Base-by-base conservation (phyloP, 2,329 filamentous ascomycete species). In the Alternaria arborescens region DNA sequence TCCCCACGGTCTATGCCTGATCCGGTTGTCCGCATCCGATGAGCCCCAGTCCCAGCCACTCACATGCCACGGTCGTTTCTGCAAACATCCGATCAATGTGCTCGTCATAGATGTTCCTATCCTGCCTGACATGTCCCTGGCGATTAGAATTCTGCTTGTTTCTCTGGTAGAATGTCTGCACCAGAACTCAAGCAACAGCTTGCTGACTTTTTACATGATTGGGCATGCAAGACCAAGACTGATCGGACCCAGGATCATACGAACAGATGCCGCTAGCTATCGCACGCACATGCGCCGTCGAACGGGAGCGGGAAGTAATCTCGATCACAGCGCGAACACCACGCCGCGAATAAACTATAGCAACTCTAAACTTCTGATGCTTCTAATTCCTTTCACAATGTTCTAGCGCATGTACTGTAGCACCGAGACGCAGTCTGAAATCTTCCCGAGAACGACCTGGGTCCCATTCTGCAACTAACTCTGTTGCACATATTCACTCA, bases 171-270 rank as follows among this genome's bases (percentile, higher is more conserved):
- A 11, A 36, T 50, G 32, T 36, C 46, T 20, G 14, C 46, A 36
- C 22, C 22, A 38, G 20, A 26, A 38, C 16, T n/a, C 34, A 32
- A 36, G 32, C 46, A 36, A 16, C 30, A 36, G 14, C 30, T 11
- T 32, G 20, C 22, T 24, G 20, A n/a, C 22, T 41, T 41, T 30
- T 18, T n/a, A 52, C 46, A n/a, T 48, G 56, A 60, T 52, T 59
- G 58, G 61, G 20, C 11, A 44, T 14, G 3, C 30, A 47, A 38
- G 26, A 58, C 62, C 58, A 65, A 64, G 68, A 62, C 42, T 68
- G 71, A 74, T 73, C 71, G 52, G 71, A 71, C 62, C 71, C 66
- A 71, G 71, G 71, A 70, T 75, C 43, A 58, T 62, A 64, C 54
- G 58, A 66, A 44, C 46, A 66, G 64, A 56, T 70, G 66, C 64